A percentile compares a stretch with the other conserved stretches of the same genome.
Evolutionary conservation across 345 rosid genomes (phyloP).

Genomic region (Tarenaya hassleriana): DNA sequence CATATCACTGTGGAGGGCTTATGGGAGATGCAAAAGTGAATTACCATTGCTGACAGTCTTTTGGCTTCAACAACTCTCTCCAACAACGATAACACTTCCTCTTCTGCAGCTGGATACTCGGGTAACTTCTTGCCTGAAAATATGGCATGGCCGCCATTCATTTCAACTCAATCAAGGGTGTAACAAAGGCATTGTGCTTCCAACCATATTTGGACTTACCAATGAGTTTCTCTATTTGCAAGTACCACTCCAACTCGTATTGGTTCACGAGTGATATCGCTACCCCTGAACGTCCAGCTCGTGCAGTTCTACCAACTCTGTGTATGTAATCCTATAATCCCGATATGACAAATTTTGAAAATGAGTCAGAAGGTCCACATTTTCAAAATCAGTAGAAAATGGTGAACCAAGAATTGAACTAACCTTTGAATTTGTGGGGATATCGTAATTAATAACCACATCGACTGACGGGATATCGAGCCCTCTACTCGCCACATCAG

Average conservation of each 20-base stretch:
- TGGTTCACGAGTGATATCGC: constrained; percentile 87
- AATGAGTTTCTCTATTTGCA: constrained; percentile 81
- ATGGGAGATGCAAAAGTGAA: no score
- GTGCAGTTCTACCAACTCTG: constrained; percentile 49
- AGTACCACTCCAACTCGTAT: constrained; percentile 88
- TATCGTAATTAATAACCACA: constrained; percentile 86
- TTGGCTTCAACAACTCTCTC: constrained; percentile 68
- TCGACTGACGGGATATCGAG: constrained; percentile 97
- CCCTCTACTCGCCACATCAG: constrained; percentile 98
- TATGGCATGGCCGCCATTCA: background rate
- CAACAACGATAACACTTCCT: constrained; percentile 59
- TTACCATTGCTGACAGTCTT: constrained; percentile 33
- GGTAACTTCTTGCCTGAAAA: constrained; percentile 71
- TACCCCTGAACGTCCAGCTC: constrained; percentile 96
- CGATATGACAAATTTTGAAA: constrained; percentile 9
- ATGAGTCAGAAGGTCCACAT: background rate
- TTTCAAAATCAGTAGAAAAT: background rate
- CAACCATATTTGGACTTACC: constrained; percentile 35
- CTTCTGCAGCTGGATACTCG: constrained; percentile 63
- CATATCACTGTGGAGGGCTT: no score
- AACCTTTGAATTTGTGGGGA: constrained; percentile 53
- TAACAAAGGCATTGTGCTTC: background rate
- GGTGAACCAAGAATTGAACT: constrained; percentile 28
- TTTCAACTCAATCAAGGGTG: background rate
- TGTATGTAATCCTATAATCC: constrained; percentile 53